phyloP scores from a whole-genome alignment of 2,329 filamentous ascomycete species.

The Periconia sp. region DNA sequence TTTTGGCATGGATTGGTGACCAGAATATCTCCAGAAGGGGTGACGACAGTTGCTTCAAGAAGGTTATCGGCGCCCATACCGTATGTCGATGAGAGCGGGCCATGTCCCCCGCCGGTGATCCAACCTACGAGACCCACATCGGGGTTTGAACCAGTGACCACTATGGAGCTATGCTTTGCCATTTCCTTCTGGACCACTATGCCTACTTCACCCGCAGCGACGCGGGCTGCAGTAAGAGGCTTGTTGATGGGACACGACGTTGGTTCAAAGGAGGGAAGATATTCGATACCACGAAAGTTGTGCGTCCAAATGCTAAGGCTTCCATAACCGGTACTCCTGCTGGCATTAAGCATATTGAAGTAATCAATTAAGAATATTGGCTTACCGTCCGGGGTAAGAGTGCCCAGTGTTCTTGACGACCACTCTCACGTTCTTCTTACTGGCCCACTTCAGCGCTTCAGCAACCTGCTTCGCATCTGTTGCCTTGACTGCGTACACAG shows the following conservation, averaged over 20 bases:
- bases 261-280: constrained; percentile 24
- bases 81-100: constrained; percentile 42
- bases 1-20: constrained; percentile 30
- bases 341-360: not conserved
- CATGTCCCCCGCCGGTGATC: constrained; percentile 47
- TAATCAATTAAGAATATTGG: not conserved
- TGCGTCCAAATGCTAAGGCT: constrained; percentile 37
- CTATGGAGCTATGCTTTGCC: constrained; percentile 15
- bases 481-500: constrained; percentile 36
- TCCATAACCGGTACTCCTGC: constrained; percentile 21
- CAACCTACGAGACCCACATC: constrained; percentile 50
- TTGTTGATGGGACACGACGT: constrained; percentile 16
- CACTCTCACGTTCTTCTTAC: constrained; percentile 26
- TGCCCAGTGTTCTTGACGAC: constrained; percentile 36
- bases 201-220: constrained; percentile 28
- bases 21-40: constrained; percentile 19
- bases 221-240: constrained; percentile 15
- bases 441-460: constrained; percentile 29
- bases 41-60: constrained; percentile 43
- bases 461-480: constrained; percentile 24
- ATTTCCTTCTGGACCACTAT: constrained; percentile 23
- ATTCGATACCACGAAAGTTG: constrained; percentile 30
- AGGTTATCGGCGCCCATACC: constrained; percentile 48
- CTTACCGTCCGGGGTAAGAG: constrained; percentile 26
- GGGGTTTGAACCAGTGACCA: constrained; percentile 31